A percentile compares a stretch with the other conserved stretches of the same genome.
Evolutionary conservation across 441 rosid genomes (phyloP).

Genomic region (Breynia disticha): DNA sequence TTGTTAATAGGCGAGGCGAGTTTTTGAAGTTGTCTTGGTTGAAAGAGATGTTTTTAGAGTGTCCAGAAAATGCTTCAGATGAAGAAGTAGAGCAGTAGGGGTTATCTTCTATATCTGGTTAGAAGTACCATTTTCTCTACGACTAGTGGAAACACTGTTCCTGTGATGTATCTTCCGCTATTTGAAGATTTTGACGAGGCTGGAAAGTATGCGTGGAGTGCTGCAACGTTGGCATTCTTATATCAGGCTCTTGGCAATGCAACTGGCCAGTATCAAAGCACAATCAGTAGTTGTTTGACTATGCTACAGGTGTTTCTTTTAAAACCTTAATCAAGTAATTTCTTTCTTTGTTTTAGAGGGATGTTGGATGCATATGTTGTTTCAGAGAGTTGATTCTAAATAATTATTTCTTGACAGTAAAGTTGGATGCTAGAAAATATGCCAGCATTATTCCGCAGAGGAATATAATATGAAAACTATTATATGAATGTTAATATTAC

Average conservation of each 20-base stretch:
- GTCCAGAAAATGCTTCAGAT: slow-evolving; percentile 42
- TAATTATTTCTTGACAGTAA: neutral
- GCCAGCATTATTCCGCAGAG: too few species aligned
- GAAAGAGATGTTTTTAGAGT: slow-evolving; percentile 54
- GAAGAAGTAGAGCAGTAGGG: slow-evolving; percentile 49
- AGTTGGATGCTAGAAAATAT: too few species aligned
- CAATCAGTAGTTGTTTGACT: slow-evolving; percentile 70
- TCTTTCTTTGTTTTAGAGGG: neutral
- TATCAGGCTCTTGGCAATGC: slow-evolving; percentile 73
- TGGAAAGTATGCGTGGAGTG: slow-evolving; percentile 73
- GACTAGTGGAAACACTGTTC: slow-evolving; percentile 62
- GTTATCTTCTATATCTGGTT: slow-evolving; percentile 55
- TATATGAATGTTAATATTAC: too few species aligned
- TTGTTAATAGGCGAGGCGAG: slow-evolving; percentile 47
- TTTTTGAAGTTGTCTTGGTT: slow-evolving; percentile 62
- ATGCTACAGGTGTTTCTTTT: slow-evolving; percentile 48
- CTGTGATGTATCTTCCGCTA: slow-evolving; percentile 53
- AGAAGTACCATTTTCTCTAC: slow-evolving; percentile 74
- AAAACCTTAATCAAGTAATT: neutral
- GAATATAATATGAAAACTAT: too few species aligned
- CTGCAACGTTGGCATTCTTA: slow-evolving; percentile 61
- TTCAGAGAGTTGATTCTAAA: too few species aligned
- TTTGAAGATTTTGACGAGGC: slow-evolving; percentile 58
- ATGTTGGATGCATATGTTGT: too few species aligned
- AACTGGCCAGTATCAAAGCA: slow-evolving; percentile 60